Base-by-base conservation (phyloP, 2,329 filamentous ascomycete species). In the Talaromyces verruculosus region DNA sequence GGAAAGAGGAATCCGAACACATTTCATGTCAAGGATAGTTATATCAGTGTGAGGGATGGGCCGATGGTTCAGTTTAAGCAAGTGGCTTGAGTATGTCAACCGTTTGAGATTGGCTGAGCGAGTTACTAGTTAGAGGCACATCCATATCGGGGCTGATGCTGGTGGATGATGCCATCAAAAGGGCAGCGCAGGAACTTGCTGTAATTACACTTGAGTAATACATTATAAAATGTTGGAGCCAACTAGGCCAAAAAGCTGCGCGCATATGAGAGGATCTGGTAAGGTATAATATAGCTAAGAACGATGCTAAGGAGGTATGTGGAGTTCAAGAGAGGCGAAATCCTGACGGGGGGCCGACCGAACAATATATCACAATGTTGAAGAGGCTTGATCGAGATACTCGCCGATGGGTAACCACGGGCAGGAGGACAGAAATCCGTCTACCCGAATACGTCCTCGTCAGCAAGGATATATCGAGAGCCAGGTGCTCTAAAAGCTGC, bases 21-120 rank as follows among this genome's bases (percentile, higher is more conserved):
- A 2, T 59, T 59, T 5, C 57, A 43, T 41, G 57, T 59, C 3
- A 39, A 43, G 22, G 19, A 41, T 59, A 43, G 35, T 7, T 59
- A 59, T 59, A 59, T 59, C 35, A 43, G 35, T 22, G 35, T 59
- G 30, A 59, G 57, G 25, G 19, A 59, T 41, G 35, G 35, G 7
- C 57, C 35, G 6, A 59, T 41, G 57, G 57, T 43, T 43, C 57
- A 43, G 35, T 59, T 43, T 13, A 41, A 43, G 11, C 35, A 37
- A 28, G 33, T 55, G 10, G 4, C 51, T 35, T 35, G 10, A 15
- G 25, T 30, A 17, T 53, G 11, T 8, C 49, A n/a, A n/a, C 49
- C 13, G 2, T n/a, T 30, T 33, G 28, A 2, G 7, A 53, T 53
- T n/a, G 15, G 17, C 11, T 53, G 8, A 8, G 8, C 19, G 25